These are phyloP conservation scores for Alternaria longipes DNA, from an alignment of 2,329 filamentous ascomycete species.

Conservation along the genomic window DNA sequence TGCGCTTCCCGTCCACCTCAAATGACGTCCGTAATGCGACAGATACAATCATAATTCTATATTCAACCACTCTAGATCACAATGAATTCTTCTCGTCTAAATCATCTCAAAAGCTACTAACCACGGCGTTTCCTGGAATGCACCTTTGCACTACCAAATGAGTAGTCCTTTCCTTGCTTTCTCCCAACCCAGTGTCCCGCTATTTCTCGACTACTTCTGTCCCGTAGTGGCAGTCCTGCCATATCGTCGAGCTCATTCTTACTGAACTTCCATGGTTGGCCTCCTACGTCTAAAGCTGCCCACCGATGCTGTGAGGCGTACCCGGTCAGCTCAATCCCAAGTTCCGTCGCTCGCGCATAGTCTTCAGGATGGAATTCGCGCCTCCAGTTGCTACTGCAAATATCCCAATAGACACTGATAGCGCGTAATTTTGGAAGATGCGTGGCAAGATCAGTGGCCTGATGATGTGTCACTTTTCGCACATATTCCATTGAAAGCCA, in stretches of 20 bases:
- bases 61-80: neutral
- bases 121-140: neutral
- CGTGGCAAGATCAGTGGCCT: too few species aligned
- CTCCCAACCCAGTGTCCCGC: neutral
- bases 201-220: neutral
- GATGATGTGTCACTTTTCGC: fast-evolving
- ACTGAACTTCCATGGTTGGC: neutral
- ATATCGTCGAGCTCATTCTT: neutral
- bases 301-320: fast-evolving
- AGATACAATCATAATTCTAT: neutral
- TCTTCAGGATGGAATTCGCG: too few species aligned
- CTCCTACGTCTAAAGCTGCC: neutral
- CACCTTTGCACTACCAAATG: neutral
- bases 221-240: neutral
- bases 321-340: too few species aligned
- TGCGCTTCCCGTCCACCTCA: too few species aligned
- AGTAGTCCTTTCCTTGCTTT: neutral
- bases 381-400: fast-evolving
- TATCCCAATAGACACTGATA: too few species aligned
- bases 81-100: fast-evolving
- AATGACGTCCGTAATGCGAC: too few species aligned
- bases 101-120: neutral
- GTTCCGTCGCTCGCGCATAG: too few species aligned
- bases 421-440: too few species aligned
- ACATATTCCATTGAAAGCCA: fast-evolving